Percentiles rank a stretch among this genome's conserved stretches.
These are phyloP conservation scores for Hypoxylon intermedium DNA, from an alignment of 495 filamentous ascomycete genomes.

Conservation along the genomic window DNA sequence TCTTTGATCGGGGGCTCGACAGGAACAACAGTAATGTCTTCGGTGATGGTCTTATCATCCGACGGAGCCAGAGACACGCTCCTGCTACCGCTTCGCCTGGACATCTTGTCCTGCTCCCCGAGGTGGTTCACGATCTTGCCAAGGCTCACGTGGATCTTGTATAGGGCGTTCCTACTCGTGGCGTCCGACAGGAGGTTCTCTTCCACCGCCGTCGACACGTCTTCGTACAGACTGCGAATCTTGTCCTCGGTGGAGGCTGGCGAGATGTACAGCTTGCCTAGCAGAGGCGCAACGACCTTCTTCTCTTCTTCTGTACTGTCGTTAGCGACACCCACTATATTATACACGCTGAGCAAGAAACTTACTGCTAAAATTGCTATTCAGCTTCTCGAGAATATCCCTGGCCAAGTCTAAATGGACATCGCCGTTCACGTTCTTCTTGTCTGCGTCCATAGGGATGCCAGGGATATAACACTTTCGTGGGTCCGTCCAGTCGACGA, in stretches of 20 bases:
- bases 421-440: conserved; percentile 67
- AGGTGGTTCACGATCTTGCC: conserved; percentile 68
- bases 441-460: conserved; percentile 63
- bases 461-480: conserved; percentile 79
- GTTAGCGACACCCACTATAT: conserved; percentile 45
- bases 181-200: conserved; percentile 72
- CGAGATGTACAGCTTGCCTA: conserved; percentile 84
- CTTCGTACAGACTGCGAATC: conserved; percentile 57
- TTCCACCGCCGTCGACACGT: conserved; percentile 72
- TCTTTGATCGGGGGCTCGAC: conserved; percentile 47
- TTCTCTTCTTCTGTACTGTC: conserved; percentile 75
- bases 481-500: conserved; percentile 96
- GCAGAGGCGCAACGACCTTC: conserved; percentile 76
- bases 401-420: conserved; percentile 72
- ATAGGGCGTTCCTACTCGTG: conserved; percentile 74
- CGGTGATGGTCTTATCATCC: conserved; percentile 38
- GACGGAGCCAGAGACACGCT: conserved; percentile 38
- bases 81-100: conserved; percentile 48
- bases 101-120: conserved; percentile 47
- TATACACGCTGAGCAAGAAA: conserved; percentile 39
- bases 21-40: conserved; percentile 36
- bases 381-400: conserved; percentile 65
- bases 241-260: conserved; percentile 59
- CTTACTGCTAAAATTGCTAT: conserved; percentile 66
- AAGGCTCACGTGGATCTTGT: conserved; percentile 75